Percentiles rank a stretch among this genome's conserved stretches.
These are phyloP conservation scores for Ziziphus jujuba DNA, from an alignment of 306 rosid species.

Conservation along the genomic window DNA sequence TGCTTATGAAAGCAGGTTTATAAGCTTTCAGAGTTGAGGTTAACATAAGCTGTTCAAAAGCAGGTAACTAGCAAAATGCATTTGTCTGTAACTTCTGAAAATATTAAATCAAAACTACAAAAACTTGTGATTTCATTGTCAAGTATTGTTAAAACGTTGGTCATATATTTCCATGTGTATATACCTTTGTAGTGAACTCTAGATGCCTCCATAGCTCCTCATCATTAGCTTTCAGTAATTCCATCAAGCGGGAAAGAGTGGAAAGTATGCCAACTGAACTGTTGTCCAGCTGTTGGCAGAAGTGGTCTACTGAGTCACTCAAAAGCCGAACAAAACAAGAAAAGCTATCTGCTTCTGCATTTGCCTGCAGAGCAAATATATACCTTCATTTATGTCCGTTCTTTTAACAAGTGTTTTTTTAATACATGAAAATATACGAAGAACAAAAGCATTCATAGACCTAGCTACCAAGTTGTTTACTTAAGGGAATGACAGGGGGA, in stretches of 20 bases:
- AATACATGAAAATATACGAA: not conserved
- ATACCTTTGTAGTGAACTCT: constrained; percentile 66
- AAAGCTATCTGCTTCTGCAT: constrained; percentile 88
- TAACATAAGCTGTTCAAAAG: constrained; percentile 8
- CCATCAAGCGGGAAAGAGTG: constrained; percentile 66
- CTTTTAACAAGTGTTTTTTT: not conserved
- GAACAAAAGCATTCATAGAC: too few relatives aligned
- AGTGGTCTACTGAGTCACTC: constrained; percentile 79
- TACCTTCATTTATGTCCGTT: not conserved
- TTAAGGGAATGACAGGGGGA: too few relatives aligned
- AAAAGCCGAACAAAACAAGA: constrained; percentile 74
- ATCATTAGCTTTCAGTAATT: constrained; percentile 59
- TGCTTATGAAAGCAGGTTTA: constrained; percentile 23
- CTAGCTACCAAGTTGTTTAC: too few relatives aligned
- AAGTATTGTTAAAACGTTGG: not conserved
- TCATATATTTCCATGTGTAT: not conserved
- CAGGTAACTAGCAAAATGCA: not conserved
- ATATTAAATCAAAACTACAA: not conserved
- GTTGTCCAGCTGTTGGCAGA: constrained; percentile 78
- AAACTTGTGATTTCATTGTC: not conserved
- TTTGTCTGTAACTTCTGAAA: not conserved
- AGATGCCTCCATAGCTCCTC: constrained; percentile 82
- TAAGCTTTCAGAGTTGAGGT: constrained; percentile 22
- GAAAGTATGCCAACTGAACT: constrained; percentile 75
- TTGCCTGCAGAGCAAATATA: constrained; percentile 39